Evolutionary conservation across 768 basidiomycete genomes (phyloP), one percentile per base, ranked within the genome.

Genomic region (Sarcodon aspratus): DNA sequence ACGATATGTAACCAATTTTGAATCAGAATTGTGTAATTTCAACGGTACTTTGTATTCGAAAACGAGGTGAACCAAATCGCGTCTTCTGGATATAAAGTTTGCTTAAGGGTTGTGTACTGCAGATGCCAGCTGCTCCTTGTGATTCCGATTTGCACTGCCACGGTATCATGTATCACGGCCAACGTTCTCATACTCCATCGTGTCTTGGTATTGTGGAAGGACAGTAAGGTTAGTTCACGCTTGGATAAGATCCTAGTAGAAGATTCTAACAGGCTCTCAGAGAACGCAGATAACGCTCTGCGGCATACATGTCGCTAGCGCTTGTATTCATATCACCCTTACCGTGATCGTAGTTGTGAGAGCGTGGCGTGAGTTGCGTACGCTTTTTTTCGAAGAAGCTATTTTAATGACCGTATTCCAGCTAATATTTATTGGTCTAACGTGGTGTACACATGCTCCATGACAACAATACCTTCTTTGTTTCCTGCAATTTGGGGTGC

Each of bases 141-240:
- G 21, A 27, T 27, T 27, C 21, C 21, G 21, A 27, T 27, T 5
- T 27, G 21, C 21, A 27, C 21, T 5, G 21, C 21, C 21, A 27
- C 21, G 21, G 21, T 27, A 27, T 27, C 21, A 27, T 27, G 21
- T 5, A 27, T 27, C 21, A 27, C 21, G 21, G 21, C 62, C 15
- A 65, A 66, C 51, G 34, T 62, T 33, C 59, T 63, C 10, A 62
- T 67, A 31, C 59, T 68, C 17, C 47, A 66, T 18, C 62, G 66
- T 18, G 64, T 69, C 0, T 52, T 63, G 32, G 52, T 59, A 9
- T 55, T 69, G 8, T 69, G 68, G 67, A 65, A 69, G 15, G 60
- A 59, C 42, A 57, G 62, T 2, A 58, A 56, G 27, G 59, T 27
- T 27, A 27, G 21, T 27, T 27, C 21, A 5, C 21, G 21, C 5